Evolutionary conservation across 2,329 filamentous ascomycete species (phyloP).

Genomic region (Venturia nashicola): DNA sequence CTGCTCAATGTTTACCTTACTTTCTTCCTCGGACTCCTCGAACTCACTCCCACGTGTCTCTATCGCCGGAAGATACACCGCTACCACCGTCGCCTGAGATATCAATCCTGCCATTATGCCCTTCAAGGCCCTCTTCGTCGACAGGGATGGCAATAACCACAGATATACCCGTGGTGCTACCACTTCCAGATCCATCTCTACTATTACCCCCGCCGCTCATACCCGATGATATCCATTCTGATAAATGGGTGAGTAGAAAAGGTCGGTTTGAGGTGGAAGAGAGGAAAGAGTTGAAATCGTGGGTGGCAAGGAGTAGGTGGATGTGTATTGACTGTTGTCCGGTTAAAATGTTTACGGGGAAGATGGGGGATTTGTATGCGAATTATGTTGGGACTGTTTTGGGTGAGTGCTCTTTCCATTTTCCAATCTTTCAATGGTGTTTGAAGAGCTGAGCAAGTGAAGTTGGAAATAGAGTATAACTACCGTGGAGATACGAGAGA

Average conservation of each 20-base stretch:
- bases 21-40: neutral
- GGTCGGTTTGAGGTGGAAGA: neutral
- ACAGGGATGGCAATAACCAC: too few relatives aligned
- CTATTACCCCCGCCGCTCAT: neutral
- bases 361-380: neutral
- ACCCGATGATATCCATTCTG: neutral
- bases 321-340: neutral
- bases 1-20: neutral
- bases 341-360: neutral
- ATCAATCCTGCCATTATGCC: too few relatives aligned
- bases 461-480: too few relatives aligned
- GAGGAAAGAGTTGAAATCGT: neutral
- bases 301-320: neutral
- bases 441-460: too few relatives aligned
- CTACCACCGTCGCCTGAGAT: too few relatives aligned
- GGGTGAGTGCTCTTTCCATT: neutral
- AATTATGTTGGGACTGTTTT: neutral
- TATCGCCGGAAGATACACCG: too few relatives aligned
- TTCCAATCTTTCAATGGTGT: neutral
- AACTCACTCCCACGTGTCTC: too few relatives aligned
- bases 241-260: neutral
- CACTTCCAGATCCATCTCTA: too few relatives aligned
- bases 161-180: too few relatives aligned
- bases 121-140: too few relatives aligned
- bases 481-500: neutral